These are phyloP conservation scores for Lactarius vividus DNA, from an alignment of 768 basidiomycete genomes.

Conservation along the genomic window DNA sequence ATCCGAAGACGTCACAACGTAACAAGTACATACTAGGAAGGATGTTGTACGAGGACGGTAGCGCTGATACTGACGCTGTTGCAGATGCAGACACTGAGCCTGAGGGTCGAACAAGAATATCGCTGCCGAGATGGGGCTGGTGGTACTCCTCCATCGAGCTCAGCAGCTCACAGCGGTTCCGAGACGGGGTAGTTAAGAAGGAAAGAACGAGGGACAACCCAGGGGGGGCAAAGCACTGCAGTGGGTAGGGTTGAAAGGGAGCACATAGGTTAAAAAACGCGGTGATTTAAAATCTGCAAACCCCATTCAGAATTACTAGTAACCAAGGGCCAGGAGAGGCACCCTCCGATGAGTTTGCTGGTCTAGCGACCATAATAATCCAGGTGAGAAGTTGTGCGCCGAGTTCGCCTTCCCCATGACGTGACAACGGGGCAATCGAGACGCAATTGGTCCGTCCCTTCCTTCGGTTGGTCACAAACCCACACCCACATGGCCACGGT, in stretches of 20 bases:
- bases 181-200: background rate
- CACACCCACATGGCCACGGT: too few relatives aligned
- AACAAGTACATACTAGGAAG: background rate
- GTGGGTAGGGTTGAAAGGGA: background rate
- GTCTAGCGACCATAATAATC: background rate
- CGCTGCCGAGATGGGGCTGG: background rate
- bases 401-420: background rate
- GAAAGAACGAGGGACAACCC: background rate
- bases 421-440: background rate
- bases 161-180: background rate
- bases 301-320: background rate
- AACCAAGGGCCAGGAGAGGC: background rate
- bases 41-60: background rate
- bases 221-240: background rate
- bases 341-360: background rate
- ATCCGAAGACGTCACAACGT: background rate
- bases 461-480: too few relatives aligned
- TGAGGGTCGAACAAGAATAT: background rate
- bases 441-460: background rate
- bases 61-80: too few relatives aligned
- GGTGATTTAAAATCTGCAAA: background rate
- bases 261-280: background rate
- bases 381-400: background rate
- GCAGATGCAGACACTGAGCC: too few relatives aligned
- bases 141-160: slow-evolving; percentile 11